Base-by-base conservation (phyloP, 441 rosid species). In the Populus hybrid region DNA sequence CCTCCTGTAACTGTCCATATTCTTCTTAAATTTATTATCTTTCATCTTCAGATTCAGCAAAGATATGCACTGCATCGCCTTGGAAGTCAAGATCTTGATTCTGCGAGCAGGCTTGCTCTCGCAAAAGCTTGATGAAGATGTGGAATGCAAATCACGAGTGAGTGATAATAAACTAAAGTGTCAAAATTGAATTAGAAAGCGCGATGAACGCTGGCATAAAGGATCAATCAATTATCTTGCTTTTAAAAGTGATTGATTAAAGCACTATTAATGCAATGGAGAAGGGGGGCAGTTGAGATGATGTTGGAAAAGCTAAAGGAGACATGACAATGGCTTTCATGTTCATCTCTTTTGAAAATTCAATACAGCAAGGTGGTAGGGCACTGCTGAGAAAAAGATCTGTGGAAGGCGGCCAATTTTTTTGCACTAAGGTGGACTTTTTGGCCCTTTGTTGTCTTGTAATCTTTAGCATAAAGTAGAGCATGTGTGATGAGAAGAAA, bases 271-370 rank as follows among this genome's bases (percentile, higher is more conserved):
- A 38, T 75, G 69, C 66, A 79, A 77, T 57, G 65, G 28, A 38
- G 32, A n/a, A 46, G 50, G 71, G 53, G 21, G 73, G 57, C 77
- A 75, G 20, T 59, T 79, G 3, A 21, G 67, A 32, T 46, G 69
- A 38, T 38, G 26, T 10, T 24, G 71, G 76, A 28, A 79, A 67
- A 74, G 34, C 32, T 28, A 38, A 50, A 79, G 77, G 32, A 69
- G 63, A 46, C 73, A 81, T 72, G 78, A 81, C 75, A 20, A 61
- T 61, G 69, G 53, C 74, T 75, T 82, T 65, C 78, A 70, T 78
- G 71, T 71, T 35, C 36, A 46, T 57, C n/a, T 53, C 75, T 75
- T 81, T 82, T 72, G 75, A 69, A 80, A 59, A 74, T 64, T 81
- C 32, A 32, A 66, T 38, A 57, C 70, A 36, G 2, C 24, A 69